Conservation (phyloP, 2,329 filamentous ascomycete species). For the Cucurbitaria berberidis region DNA sequence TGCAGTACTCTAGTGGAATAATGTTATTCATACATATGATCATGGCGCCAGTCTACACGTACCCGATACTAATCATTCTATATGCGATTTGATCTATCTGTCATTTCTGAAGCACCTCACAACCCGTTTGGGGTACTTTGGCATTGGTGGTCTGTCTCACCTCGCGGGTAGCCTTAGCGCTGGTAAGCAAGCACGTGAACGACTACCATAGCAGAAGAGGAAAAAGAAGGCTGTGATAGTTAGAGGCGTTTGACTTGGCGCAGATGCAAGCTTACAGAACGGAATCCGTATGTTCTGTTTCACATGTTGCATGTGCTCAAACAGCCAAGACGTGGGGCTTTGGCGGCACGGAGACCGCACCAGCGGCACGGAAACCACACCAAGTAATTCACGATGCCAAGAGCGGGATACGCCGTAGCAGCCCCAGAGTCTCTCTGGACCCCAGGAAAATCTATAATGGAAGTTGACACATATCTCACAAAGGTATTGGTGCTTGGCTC, state of each 20-base stretch:
- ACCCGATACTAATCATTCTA: not conserved
- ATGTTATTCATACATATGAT: not conserved
- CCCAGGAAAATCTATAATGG: not conserved
- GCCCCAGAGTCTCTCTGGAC: not conserved
- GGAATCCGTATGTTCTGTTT: not conserved
- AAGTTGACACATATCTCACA: not conserved
- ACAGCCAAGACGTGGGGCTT: not conserved
- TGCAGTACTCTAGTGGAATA: not conserved
- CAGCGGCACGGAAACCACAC: conserved; percentile 1
- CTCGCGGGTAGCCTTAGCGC: not conserved
- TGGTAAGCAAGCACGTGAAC: conserved; percentile 1
- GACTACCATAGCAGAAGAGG: not conserved
- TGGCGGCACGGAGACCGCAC: not conserved
- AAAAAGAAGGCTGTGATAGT: not conserved
- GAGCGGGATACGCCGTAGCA: not conserved
- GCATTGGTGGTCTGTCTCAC: not conserved
- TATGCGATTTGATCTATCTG: not conserved
- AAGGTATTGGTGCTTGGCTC: not conserved
- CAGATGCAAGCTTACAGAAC: conserved; percentile 1
- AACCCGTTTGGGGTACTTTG: not conserved
- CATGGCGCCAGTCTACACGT: not conserved
- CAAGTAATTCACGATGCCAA: not conserved
- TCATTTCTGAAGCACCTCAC: not conserved
- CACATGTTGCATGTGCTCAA: not conserved
- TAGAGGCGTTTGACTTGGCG: not conserved